These are phyloP conservation scores for Aspergillus fijiensis DNA, from an alignment of 2,329 filamentous ascomycete genomes.

Conservation along the genomic window DNA sequence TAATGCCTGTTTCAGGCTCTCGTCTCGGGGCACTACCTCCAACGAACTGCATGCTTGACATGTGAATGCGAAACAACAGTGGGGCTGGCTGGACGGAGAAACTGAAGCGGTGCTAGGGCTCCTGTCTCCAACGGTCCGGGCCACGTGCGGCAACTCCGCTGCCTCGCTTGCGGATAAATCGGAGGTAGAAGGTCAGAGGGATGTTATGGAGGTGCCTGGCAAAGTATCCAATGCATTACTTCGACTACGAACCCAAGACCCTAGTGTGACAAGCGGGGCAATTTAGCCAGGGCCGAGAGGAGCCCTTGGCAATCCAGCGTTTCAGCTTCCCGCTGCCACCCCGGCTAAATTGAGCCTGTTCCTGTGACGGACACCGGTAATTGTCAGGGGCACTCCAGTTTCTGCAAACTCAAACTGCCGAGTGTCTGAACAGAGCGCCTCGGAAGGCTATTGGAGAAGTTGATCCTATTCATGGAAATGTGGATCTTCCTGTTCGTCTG, in stretches of 20 bases:
- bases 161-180: not conserved
- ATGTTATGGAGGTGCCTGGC: too few species aligned
- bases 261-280: not conserved
- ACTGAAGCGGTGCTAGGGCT: not conserved
- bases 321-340: not conserved
- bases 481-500: not conserved
- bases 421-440: not conserved
- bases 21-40: not conserved
- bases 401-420: not conserved
- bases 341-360: not conserved
- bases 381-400: not conserved
- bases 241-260: not conserved
- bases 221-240: too few species aligned
- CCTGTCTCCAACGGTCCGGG: not conserved
- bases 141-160: not conserved
- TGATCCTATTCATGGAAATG: conserved; percentile 5
- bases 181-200: not conserved
- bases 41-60: not conserved
- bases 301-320: not conserved
- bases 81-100: not conserved
- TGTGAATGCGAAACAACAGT: not conserved
- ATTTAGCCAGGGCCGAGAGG: not conserved
- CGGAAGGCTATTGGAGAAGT: too few species aligned
- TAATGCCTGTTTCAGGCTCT: not conserved
- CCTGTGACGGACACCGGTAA: not conserved